Percentiles rank a stretch among this genome's conserved stretches.
Conservation (phyloP, 2,329 filamentous ascomycete species). For the Claviceps pazoutovae region DNA sequence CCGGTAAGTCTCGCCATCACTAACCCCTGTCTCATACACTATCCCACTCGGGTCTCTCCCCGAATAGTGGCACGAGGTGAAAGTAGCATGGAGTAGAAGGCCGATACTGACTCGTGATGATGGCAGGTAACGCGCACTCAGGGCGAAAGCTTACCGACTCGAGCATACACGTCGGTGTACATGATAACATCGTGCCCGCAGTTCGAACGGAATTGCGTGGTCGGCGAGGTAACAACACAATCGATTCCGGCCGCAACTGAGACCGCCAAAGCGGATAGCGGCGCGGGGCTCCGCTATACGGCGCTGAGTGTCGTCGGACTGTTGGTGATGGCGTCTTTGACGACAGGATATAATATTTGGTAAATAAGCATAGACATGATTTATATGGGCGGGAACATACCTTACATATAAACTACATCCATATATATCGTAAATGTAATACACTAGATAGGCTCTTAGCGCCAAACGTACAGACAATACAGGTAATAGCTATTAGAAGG, state of each 20-base stretch:
- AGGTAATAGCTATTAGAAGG: too few relatives aligned
- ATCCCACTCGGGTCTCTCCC: too few relatives aligned
- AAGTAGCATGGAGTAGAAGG: too few relatives aligned
- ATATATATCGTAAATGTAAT: too few relatives aligned
- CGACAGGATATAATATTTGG: conserved; percentile 3
- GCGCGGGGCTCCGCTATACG: neutral
- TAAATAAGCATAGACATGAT: neutral
- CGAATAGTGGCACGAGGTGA: too few relatives aligned
- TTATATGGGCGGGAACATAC: neutral
- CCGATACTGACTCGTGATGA: neutral
- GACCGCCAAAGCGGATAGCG: conserved; percentile 5
- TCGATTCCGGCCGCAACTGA: conserved; percentile 6
- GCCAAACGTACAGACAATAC: too few relatives aligned
- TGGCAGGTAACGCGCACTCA: conserved; percentile 5
- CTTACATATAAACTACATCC: neutral
- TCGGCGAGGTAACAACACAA: conserved; percentile 12
- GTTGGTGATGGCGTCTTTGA: neutral
- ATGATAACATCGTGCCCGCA: conserved; percentile 14
- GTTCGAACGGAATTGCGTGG: conserved; percentile 10
- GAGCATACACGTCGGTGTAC: conserved; percentile 12
- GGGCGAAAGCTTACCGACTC: conserved; percentile 4
- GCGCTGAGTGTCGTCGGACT: neutral
- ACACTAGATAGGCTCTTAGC: too few relatives aligned
- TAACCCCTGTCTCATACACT: too few relatives aligned
- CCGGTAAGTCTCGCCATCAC: neutral